These are phyloP conservation scores for Hibiscus trionum DNA, from an alignment of 345 rosid species.

Conservation along the genomic window DNA sequence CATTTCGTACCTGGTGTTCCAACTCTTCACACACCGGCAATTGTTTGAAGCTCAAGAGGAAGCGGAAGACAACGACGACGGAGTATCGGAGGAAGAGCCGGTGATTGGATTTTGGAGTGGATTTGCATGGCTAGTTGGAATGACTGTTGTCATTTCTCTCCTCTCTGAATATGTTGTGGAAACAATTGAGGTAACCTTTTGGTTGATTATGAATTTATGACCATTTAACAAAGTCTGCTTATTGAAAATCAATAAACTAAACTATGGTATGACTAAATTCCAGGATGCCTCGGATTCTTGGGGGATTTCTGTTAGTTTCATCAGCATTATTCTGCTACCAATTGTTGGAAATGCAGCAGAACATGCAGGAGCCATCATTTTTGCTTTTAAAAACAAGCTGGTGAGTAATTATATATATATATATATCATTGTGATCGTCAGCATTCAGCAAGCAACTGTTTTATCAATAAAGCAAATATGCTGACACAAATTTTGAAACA, in stretches of 20 bases:
- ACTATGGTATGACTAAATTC: neutral
- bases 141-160: slow-evolving; percentile 70
- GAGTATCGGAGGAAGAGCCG: slow-evolving; percentile 36
- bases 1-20: slow-evolving; percentile 61
- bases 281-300: slow-evolving; percentile 86
- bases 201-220: neutral
- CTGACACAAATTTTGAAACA: neutral
- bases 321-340: slow-evolving; percentile 84
- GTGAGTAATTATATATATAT: slow-evolving; percentile 25
- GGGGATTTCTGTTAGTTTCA: slow-evolving; percentile 89
- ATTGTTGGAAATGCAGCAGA: slow-evolving; percentile 97
- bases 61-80: slow-evolving; percentile 23
- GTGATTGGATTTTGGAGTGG: slow-evolving; percentile 92
- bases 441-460: neutral
- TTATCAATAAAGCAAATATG: neutral
- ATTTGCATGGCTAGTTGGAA: slow-evolving; percentile 73
- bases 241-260: neutral
- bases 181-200: slow-evolving; percentile 65
- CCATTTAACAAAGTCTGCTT: no score
- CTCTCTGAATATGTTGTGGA: slow-evolving; percentile 79
- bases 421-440: neutral
- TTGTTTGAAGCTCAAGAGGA: slow-evolving; percentile 48
- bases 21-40: slow-evolving; percentile 65
- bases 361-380: slow-evolving; percentile 94
- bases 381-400: slow-evolving; percentile 88